A percentile compares a stretch with the other conserved stretches of the same genome.
phyloP scores from a whole-genome alignment of 352 stramenopile genomes.

The Achlya hypogyna region DNA sequence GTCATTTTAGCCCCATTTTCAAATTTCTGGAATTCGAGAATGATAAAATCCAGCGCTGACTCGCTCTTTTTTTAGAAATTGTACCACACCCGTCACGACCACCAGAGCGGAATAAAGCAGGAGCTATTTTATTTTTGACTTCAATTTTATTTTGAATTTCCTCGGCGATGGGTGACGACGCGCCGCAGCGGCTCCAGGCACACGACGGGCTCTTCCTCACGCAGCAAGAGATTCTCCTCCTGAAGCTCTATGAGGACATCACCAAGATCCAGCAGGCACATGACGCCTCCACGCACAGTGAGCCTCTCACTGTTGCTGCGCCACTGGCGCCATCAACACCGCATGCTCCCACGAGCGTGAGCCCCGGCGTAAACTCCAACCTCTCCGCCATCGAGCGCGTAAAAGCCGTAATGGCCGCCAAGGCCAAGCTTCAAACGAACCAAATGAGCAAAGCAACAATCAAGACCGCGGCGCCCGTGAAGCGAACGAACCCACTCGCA shows the following conservation, averaged over 20 bases:
- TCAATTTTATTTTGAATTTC: conserved; percentile 16
- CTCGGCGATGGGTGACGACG: conserved; percentile 22
- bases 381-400: conserved; percentile 62
- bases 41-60: neutral
- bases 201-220: conserved; percentile 68
- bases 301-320: conserved; percentile 45
- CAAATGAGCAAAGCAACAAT: conserved; percentile 4
- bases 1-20: no score
- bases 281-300: conserved; percentile 22
- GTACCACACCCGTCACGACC: no score
- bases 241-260: conserved; percentile 52
- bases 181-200: conserved; percentile 63
- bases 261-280: conserved; percentile 10
- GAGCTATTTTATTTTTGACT: neutral
- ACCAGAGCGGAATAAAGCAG: neutral
- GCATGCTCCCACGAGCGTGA: conserved; percentile 40
- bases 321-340: conserved; percentile 53
- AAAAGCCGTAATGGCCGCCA: conserved; percentile 73
- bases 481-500: conserved; percentile 63
- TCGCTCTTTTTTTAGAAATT: neutral
- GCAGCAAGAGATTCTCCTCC: conserved; percentile 60
- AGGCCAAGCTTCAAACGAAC: conserved; percentile 29
- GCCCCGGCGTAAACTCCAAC: conserved; percentile 17
- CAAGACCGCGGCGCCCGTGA: conserved; percentile 32
- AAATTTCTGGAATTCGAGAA: neutral